Evolutionary conservation across 208 protist genomes (phyloP).

Genomic region (Sergeia podlipaevii): DNA sequence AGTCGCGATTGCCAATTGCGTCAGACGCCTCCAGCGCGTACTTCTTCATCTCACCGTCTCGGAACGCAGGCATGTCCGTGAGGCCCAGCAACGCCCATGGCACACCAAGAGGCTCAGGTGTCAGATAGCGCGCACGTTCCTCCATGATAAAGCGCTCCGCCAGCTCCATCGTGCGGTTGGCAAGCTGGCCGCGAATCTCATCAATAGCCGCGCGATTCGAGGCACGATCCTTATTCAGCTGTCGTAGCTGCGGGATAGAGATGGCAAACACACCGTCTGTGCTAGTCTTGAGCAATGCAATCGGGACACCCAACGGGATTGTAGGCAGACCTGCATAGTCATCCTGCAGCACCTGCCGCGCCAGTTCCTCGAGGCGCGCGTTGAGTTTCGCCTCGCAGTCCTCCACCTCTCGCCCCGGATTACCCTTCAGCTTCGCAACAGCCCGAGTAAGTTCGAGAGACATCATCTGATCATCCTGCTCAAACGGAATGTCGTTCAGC

Average conservation of each 20-base stretch:
- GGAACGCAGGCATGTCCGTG: conserved; percentile 14
- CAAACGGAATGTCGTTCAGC: conserved; percentile 45
- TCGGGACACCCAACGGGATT: conserved; percentile 15
- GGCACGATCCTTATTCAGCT: conserved; percentile 10
- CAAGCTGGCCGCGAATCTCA: conserved; percentile 17
- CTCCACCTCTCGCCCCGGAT: conserved; percentile 16
- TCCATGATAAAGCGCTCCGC: conserved; percentile 2
- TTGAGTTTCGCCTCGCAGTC: conserved; percentile 16
- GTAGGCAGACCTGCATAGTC: conserved; percentile 14
- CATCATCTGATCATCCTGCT: conserved; percentile 47
- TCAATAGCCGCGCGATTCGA: conserved; percentile 11
- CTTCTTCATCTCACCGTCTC: conserved; percentile 23
- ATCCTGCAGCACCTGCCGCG: conserved; percentile 4
- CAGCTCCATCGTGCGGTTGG: conserved; percentile 11
- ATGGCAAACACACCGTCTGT: conserved; percentile 14
- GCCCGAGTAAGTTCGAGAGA: conserved; percentile 39
- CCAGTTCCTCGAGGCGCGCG: conserved; percentile 20
- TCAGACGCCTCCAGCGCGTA: conserved; percentile 24
- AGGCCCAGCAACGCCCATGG: conserved; percentile 13
- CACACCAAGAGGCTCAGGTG: conserved; percentile 13
- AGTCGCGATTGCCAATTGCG: conserved; percentile 12
- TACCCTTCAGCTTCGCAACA: conserved; percentile 22
- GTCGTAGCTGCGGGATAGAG: conserved; percentile 9
- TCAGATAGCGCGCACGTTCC: conserved; percentile 21
- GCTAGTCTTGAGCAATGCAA: conserved; percentile 19